Percentiles rank a stretch among this genome's conserved stretches.
Conservation (phyloP, 2,329 filamentous ascomycete species). For the Cladosporium sp. region DNA sequence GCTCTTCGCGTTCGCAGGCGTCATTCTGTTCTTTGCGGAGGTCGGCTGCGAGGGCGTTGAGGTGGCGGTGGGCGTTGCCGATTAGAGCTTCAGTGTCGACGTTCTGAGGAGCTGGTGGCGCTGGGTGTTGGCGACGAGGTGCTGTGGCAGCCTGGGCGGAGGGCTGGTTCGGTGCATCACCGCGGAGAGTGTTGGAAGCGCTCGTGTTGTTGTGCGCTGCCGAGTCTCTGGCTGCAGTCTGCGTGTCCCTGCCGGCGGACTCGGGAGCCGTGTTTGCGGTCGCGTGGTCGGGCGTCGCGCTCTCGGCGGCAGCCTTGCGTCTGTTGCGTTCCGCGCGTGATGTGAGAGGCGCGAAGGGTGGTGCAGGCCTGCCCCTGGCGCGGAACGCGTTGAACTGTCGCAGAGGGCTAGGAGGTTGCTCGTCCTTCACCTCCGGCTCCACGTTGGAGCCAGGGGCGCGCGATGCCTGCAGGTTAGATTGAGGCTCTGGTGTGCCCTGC, state of each 20-base stretch:
- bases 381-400: neutral
- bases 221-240: neutral
- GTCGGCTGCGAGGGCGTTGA: neutral
- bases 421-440: neutral
- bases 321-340: neutral
- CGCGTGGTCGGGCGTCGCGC: neutral
- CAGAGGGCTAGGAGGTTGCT: neutral
- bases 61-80: neutral
- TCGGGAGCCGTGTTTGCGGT: neutral
- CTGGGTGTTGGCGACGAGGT: neutral
- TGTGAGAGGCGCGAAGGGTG: neutral
- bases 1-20: conserved; percentile 11
- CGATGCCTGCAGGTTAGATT: neutral
- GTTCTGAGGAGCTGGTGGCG: neutral
- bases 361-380: neutral
- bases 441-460: neutral
- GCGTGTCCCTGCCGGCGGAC: no score
- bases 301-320: neutral
- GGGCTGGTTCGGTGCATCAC: neutral
- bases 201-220: neutral
- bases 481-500: neutral
- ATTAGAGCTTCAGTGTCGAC: neutral
- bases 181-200: neutral
- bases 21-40: neutral
- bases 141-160: no score